Conservation (phyloP, 768 basidiomycete genomes). For the Boletus speciosus region DNA sequence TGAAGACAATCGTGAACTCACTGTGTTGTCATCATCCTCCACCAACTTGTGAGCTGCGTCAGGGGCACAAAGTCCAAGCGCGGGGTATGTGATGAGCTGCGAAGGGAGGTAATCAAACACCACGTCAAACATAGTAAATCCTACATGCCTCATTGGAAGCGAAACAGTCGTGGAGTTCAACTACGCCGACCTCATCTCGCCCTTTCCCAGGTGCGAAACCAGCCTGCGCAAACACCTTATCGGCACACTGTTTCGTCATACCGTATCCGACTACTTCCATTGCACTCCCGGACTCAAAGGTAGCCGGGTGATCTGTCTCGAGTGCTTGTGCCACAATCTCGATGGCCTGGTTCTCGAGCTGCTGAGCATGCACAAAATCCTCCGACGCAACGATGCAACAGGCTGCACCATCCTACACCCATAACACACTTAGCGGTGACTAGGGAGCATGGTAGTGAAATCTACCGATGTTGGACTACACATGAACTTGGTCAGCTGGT, state of each 20-base stretch:
- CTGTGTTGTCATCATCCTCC: constrained; percentile 76
- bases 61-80: constrained; percentile 63
- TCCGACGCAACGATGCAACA: constrained; percentile 78
- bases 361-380: constrained; percentile 66
- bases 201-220: constrained; percentile 61
- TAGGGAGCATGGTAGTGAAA: not conserved
- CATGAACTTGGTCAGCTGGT: constrained; percentile 78
- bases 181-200: constrained; percentile 73
- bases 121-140: not conserved
- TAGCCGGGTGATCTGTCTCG: constrained; percentile 59
- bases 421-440: not conserved
- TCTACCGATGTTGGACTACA: constrained; percentile 79
- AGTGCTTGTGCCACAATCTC: constrained; percentile 70
- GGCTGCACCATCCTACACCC: constrained; percentile 63
- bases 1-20: constrained; percentile 29
- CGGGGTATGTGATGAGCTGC: constrained; percentile 78
- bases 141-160: constrained; percentile 67
- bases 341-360: constrained; percentile 82
- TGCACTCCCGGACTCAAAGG: constrained; percentile 64
- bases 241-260: constrained; percentile 69
- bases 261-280: constrained; percentile 82
- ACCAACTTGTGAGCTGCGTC: constrained; percentile 74
- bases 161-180: constrained; percentile 88
- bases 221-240: constrained; percentile 67
- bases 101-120: not conserved